Evolutionary conservation across 768 basidiomycete species (phyloP), one percentile per base, ranked within the genome.

Genomic region (Mycena venus): DNA sequence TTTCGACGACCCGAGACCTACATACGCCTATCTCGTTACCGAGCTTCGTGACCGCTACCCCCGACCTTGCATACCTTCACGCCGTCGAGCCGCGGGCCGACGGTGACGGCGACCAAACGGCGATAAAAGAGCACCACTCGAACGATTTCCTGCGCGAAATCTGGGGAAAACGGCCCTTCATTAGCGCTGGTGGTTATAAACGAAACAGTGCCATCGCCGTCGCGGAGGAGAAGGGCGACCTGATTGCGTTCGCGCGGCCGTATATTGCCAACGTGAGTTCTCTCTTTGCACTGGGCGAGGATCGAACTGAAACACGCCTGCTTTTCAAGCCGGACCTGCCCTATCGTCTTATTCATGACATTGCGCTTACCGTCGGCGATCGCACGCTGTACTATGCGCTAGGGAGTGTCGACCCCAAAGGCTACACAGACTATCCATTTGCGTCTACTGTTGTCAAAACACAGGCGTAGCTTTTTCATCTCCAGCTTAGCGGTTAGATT

Each of bases 11-110:
- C 88, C 87, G 0, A 77, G 81, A 10, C 87, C 88, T 2, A 86
- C 84, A 6, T 90, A 86, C 82, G 63, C 79, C 0, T 85, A 89
- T 80, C 75, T 91, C n/a, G 84, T n/a, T n/a, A n/a, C n/a, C n/a
- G n/a, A n/a, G n/a, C n/a, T n/a, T n/a, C n/a, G n/a, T n/a, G n/a
- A n/a, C 31, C 82, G 81, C 36, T 80, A 82, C n/a, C 59, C 85
- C 86, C 19, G 75, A 82, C 12, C 77, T 90, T 25, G 86, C 88
- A 3, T 90, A 89, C 81, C 72, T 90, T 5, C 88, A 89, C 71
- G 76, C 85, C 38, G 76, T 83, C 36, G 86, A 89, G 76, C 81
- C 86, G 1, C 79, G 76, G 21, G 66, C 72, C 15, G 66, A 75
- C 65, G 79, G 78, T 56, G 31, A 56, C 55, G 66, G 53, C 21